These are phyloP conservation scores for Citrus australasica DNA, from an alignment of 345 rosid species.

Conservation along the genomic window DNA sequence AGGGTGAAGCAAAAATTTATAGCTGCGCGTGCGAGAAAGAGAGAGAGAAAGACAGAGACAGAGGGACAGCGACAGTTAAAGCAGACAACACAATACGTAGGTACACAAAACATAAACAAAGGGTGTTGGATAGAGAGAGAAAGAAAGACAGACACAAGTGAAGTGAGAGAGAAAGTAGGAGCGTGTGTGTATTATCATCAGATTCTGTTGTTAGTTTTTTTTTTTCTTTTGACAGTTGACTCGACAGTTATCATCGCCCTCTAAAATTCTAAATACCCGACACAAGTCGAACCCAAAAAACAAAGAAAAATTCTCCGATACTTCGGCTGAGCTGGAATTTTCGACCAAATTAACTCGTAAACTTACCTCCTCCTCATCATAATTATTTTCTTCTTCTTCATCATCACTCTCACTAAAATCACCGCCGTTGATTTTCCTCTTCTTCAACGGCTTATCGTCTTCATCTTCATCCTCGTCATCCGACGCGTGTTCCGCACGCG, in stretches of 20 bases:
- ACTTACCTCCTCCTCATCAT: slow-evolving; percentile 26
- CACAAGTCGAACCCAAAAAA: neutral
- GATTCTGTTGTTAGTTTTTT: slow-evolving; percentile 68
- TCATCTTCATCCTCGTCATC: slow-evolving; percentile 37
- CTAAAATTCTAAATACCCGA: slow-evolving; percentile 30
- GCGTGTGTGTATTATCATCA: slow-evolving; percentile 46
- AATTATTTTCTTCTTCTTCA: slow-evolving; percentile 26
- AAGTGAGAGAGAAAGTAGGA: slow-evolving; percentile 26
- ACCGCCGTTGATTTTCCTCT: slow-evolving; percentile 39
- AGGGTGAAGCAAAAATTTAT: slow-evolving; percentile 4
- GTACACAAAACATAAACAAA: slow-evolving; percentile 26
- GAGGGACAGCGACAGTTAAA: slow-evolving; percentile 42
- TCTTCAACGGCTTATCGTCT: slow-evolving; percentile 37
- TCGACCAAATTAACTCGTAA: neutral
- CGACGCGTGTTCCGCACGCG: slow-evolving; percentile 30
- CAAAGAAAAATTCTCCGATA: slow-evolving; percentile 10
- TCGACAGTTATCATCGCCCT: slow-evolving; percentile 49
- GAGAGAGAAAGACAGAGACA: slow-evolving; percentile 27
- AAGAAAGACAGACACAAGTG: slow-evolving; percentile 15
- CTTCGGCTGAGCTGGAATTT: slow-evolving; percentile 29
- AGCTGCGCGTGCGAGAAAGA: slow-evolving; percentile 6
- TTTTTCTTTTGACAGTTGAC: slow-evolving; percentile 67
- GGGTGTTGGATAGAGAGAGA: slow-evolving; percentile 33
- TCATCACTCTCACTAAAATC: slow-evolving; percentile 35
- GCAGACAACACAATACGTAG: slow-evolving; percentile 35